A percentile compares a stretch with the other conserved stretches of the same genome.
Conservation (phyloP, 768 basidiomycete species). For the Dentipellis sp. region DNA sequence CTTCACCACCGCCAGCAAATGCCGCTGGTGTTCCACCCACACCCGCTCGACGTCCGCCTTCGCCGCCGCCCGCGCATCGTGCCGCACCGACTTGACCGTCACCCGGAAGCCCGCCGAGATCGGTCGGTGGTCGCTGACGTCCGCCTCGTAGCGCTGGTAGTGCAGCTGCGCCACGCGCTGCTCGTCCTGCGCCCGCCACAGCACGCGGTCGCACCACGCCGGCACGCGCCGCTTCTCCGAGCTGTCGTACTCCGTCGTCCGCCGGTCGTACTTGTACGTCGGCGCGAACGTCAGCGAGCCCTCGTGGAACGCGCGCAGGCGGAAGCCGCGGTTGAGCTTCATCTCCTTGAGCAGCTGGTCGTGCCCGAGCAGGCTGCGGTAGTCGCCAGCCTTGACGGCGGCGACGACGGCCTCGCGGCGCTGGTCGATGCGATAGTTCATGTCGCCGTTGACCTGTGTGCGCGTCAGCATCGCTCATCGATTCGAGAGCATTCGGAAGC, state of each 20-base stretch:
- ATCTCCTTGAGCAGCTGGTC: constrained; percentile 92
- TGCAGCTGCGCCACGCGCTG: constrained; percentile 54
- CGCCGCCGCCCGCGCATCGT: constrained; percentile 45
- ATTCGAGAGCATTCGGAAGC: neutral
- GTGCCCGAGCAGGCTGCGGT: constrained; percentile 52
- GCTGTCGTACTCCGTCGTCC: constrained; percentile 72
- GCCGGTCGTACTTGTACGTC: constrained; percentile 91
- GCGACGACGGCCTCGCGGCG: constrained; percentile 76
- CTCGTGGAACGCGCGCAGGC: constrained; percentile 76
- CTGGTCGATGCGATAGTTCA: constrained; percentile 97
- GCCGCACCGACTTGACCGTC: constrained; percentile 63
- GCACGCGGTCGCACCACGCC: constrained; percentile 94
- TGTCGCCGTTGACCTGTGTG: constrained; percentile 74
- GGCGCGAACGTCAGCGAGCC: constrained; percentile 77
- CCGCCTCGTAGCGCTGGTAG: constrained; percentile 78
- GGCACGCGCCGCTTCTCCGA: constrained; percentile 85
- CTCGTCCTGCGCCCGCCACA: constrained; percentile 59
- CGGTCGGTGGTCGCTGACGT: constrained; percentile 87
- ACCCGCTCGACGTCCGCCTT: constrained; percentile 44
- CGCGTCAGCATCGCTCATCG: neutral
- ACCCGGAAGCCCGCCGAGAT: constrained; percentile 73
- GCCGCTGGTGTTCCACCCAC: constrained; percentile 35
- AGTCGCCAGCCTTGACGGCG: constrained; percentile 58
- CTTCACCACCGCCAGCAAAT: constrained; percentile 22
- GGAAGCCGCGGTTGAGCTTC: constrained; percentile 78